Percentiles rank a stretch among this genome's conserved stretches.
These are phyloP conservation scores for Pleurozium schreberi DNA, from an alignment of 225 moss, liverwort and hornwort genomes.

Conservation along the genomic window DNA sequence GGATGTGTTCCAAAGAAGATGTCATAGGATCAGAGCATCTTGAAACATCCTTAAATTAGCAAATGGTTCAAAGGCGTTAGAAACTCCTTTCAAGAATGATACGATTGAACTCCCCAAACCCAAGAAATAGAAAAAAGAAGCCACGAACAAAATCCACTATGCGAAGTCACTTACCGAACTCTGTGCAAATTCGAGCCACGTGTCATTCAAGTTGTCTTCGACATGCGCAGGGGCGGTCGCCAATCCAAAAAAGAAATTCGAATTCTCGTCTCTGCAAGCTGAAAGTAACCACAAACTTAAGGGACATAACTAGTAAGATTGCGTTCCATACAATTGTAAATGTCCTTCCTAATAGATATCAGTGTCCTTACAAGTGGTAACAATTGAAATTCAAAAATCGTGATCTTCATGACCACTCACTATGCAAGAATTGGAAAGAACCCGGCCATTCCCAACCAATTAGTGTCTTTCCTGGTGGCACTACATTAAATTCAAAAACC, in stretches of 20 bases:
- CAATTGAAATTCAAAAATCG: background rate
- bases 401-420: background rate
- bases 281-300: background rate
- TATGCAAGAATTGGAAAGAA: background rate
- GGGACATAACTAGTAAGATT: background rate
- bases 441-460: background rate
- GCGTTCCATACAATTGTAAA: background rate
- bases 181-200: conserved; percentile 85
- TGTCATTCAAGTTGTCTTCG: conserved; percentile 81
- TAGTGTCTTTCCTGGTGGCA: background rate
- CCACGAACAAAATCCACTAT: background rate
- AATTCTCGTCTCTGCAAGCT: conserved; percentile 1
- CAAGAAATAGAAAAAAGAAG: background rate
- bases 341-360: background rate
- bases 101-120: background rate
- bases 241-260: conserved; percentile 74
- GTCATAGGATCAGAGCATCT: background rate
- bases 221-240: conserved; percentile 97
- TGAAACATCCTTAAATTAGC: background rate
- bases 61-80: background rate
- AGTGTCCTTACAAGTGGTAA: background rate
- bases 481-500: background rate
- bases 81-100: background rate
- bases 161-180: conserved; percentile 4
- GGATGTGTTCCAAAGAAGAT: background rate